Base-by-base conservation (phyloP, 2,329 filamentous ascomycete genomes). In the Cadophora luteo-olivacea region DNA sequence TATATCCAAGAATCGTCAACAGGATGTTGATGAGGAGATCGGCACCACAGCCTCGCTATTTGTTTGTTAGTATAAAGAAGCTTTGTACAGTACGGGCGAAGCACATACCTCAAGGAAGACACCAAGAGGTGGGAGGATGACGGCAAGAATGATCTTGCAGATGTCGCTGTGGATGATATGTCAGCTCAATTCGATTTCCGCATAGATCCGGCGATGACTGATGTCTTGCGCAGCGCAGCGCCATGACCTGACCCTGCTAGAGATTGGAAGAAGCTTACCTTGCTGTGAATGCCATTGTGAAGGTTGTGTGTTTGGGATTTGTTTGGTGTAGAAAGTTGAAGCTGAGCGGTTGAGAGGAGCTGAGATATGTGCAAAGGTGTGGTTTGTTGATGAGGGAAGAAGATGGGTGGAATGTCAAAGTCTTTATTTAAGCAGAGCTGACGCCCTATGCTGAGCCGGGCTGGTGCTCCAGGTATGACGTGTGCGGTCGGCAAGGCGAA, bases 21-120 rank as follows among this genome's bases (percentile, higher is more conserved):
- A 94, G 86, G 82, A 97, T 92, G 90, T 97, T 97, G 88, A 97
- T 97, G 82, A 95, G 85, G 78, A 97, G 85, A 80, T 97, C 92
- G 74, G 90, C 89, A 79, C 91, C 91, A 84, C 94, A 97, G 77
- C 94, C 94, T 76, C 91, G 89, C 90, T 73, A 45, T 16, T 16
- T 19, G 16, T 38, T n/a, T 52, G 64, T 72, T 61, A 72, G 65
- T 61, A 57, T 25, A 2, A 48, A 29, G 51, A 54, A 22, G 29
- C 22, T 55, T 57, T 19, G 29, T 22, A 51, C 25, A 4, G 4
- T 14, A 52, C 36, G 49, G 58, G 62, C 25, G 41, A 24, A 36
- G 25, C 22, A 33, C 68, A 64, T 70, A 72, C 72, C 73, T 97
- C 94, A 75, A 97, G 92, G 87, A 97, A 96, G 80, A 97, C 94